A percentile compares a stretch with the other conserved stretches of the same genome.
Evolutionary conservation across 1,284 basidiomycete species (phyloP).

Genomic region (Filobasidium uniguttulatum): DNA sequence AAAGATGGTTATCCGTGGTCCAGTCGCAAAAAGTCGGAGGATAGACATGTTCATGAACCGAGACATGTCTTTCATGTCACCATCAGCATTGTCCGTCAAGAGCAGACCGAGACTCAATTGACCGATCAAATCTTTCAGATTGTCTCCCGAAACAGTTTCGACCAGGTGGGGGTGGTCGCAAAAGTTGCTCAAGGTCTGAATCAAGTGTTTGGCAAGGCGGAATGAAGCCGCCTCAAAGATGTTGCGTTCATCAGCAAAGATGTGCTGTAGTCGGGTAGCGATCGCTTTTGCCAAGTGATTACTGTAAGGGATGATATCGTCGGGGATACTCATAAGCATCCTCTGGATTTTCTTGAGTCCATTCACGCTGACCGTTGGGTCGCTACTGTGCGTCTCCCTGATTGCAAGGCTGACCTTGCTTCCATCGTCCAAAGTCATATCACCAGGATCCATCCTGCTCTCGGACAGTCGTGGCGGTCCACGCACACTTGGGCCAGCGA

Average conservation of each 20-base stretch:
- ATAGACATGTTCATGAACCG: conserved; percentile 98
- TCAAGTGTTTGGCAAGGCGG: conserved; percentile 84
- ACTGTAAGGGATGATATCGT: conserved; percentile 37
- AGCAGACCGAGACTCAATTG: conserved; percentile 78
- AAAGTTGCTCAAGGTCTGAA: conserved; percentile 83
- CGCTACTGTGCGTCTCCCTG: conserved; percentile 41
- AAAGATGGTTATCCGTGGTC: conserved; percentile 81
- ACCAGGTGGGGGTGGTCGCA: conserved; percentile 71
- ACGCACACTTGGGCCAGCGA: neutral
- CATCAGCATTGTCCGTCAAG: conserved; percentile 63
- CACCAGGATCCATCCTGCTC: neutral
- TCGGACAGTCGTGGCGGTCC: neutral
- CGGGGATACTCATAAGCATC: conserved; percentile 57
- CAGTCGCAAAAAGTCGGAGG: conserved; percentile 79
- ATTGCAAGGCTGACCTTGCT: conserved; percentile 19
- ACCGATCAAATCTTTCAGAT: conserved; percentile 60
- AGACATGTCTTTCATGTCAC: conserved; percentile 70
- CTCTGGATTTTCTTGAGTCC: conserved; percentile 83
- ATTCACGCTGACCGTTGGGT: conserved; percentile 74
- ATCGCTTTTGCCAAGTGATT: conserved; percentile 69
- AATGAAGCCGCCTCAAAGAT: conserved; percentile 63
- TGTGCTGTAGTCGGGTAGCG: conserved; percentile 71
- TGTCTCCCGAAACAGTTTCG: conserved; percentile 56
- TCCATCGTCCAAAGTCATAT: neutral
- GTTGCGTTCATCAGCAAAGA: conserved; percentile 65